A percentile compares a stretch with the other conserved stretches of the same genome.
Evolutionary conservation across 139 green algal species (phyloP).

Genomic region (Micractinium sp.): DNA sequence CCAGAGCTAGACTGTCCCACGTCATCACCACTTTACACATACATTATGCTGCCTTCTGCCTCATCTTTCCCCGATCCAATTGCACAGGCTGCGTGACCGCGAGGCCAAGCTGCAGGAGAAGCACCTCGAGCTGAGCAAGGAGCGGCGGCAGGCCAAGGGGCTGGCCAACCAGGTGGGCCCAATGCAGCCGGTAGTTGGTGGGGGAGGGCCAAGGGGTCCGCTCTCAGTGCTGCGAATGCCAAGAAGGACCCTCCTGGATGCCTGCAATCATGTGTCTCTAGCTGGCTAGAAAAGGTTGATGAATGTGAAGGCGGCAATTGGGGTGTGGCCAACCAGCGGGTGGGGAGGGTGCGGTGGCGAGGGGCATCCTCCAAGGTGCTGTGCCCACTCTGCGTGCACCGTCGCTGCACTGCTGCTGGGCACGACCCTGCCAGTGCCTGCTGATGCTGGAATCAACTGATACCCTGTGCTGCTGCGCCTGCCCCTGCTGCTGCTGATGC

Average conservation of each 20-base stretch:
- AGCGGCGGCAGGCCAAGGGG: slow-evolving; percentile 9
- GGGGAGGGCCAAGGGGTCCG: not conserved
- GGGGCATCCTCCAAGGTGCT: not conserved
- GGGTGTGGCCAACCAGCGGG: not conserved
- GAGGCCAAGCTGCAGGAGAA: slow-evolving; percentile 13
- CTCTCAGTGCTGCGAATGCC: too few species aligned
- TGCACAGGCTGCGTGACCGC: slow-evolving; percentile 13
- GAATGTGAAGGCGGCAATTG: too few species aligned
- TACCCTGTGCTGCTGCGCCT: too few species aligned
- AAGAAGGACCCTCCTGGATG: too few species aligned
- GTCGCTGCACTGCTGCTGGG: too few species aligned
- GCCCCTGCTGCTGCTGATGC: too few species aligned
- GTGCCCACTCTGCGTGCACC: too few species aligned
- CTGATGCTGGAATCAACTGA: too few species aligned
- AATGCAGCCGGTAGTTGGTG: not conserved
- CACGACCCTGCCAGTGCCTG: not conserved
- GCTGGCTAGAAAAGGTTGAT: too few species aligned
- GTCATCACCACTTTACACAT: not conserved
- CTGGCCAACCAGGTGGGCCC: slow-evolving; percentile 12
- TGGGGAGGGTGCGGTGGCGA: not conserved
- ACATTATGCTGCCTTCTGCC: not conserved
- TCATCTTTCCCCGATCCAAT: not conserved
- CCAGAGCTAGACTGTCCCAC: too few species aligned
- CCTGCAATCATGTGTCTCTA: too few species aligned
- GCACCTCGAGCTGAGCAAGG: not conserved